phyloP scores from a whole-genome alignment of 2,329 filamentous ascomycete genomes.

The Lasiodiplodia sp. region DNA sequence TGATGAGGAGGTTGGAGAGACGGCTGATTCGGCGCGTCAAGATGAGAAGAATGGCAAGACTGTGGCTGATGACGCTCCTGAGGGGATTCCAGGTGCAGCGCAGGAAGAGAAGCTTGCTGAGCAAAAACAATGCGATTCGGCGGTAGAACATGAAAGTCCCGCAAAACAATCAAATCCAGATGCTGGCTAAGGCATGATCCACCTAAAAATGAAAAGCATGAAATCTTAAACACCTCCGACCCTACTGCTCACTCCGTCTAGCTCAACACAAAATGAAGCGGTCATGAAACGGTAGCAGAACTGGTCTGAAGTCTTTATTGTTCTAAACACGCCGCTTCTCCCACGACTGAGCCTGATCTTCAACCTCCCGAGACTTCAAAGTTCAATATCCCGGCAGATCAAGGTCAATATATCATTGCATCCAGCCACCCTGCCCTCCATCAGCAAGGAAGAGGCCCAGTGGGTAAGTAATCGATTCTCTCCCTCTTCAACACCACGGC shows the following conservation, averaged over 20 bases:
- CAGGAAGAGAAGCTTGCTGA: not conserved
- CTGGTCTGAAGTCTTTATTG: no score
- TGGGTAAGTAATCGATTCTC: constrained; percentile 4
- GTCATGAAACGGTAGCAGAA: no score
- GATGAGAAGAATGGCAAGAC: not conserved
- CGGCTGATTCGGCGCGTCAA: not conserved
- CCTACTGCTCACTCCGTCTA: no score
- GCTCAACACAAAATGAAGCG: no score
- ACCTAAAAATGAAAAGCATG: no score
- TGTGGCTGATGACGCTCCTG: not conserved
- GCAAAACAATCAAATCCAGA: not conserved
- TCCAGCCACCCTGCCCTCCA: not conserved
- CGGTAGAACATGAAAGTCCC: not conserved
- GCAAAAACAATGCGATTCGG: not conserved
- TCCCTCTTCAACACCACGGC: not conserved
- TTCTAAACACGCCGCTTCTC: no score
- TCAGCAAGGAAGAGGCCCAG: constrained; percentile 8
- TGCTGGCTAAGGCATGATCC: not conserved
- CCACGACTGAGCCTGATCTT: no score
- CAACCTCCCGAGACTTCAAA: no score
- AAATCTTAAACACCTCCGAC: no score
- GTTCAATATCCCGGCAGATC: not conserved
- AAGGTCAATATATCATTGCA: not conserved
- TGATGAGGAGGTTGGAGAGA: not conserved
- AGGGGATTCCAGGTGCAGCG: not conserved